These are phyloP conservation scores for Talaromyces marneffei DNA, from an alignment of 2,329 filamentous ascomycete species.

Conservation along the genomic window DNA sequence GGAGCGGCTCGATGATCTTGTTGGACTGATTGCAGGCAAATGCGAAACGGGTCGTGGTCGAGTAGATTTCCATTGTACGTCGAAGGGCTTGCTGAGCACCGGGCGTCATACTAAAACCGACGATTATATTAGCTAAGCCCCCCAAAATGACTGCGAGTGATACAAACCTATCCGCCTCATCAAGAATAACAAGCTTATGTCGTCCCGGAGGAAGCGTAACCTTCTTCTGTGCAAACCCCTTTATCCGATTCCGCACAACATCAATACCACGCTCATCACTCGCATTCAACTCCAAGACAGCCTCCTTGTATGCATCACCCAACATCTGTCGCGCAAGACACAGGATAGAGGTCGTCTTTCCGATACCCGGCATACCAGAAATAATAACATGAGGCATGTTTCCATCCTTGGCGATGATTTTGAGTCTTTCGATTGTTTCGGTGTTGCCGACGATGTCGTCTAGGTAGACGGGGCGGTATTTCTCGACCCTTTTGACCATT, in stretches of 20 bases:
- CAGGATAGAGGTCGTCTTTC: slow-evolving; percentile 93
- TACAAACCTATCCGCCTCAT: slow-evolving; percentile 79
- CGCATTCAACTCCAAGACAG: slow-evolving; percentile 91
- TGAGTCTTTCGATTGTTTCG: slow-evolving; percentile 92
- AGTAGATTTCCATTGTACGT: slow-evolving; percentile 98
- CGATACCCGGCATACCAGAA: slow-evolving; percentile 98
- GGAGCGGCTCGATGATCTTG: slow-evolving; percentile 98
- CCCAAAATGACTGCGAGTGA: not conserved
- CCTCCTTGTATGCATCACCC: slow-evolving; percentile 93
- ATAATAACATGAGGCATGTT: slow-evolving; percentile 99
- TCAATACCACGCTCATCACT: slow-evolving; percentile 97
- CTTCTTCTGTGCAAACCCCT: slow-evolving; percentile 98
- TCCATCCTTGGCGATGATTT: slow-evolving; percentile 96
- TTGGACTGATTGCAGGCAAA: slow-evolving; percentile 99
- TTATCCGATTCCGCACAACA: slow-evolving; percentile 94
- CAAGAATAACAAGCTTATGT: slow-evolving; percentile 94
- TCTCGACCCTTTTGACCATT: slow-evolving; percentile 75
- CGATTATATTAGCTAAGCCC: not conserved
- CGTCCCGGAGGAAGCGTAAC: slow-evolving; percentile 85
- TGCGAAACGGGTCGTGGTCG: slow-evolving; percentile 89
- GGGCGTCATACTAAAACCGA: slow-evolving; percentile 67
- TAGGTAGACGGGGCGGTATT: slow-evolving; percentile 89
- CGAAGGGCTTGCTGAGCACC: slow-evolving; percentile 92
- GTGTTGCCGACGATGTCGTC: slow-evolving; percentile 98
- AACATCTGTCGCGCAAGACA: slow-evolving; percentile 88